Conservation (phyloP, 352 stramenopile genomes). For the Phytopythium montanum region DNA sequence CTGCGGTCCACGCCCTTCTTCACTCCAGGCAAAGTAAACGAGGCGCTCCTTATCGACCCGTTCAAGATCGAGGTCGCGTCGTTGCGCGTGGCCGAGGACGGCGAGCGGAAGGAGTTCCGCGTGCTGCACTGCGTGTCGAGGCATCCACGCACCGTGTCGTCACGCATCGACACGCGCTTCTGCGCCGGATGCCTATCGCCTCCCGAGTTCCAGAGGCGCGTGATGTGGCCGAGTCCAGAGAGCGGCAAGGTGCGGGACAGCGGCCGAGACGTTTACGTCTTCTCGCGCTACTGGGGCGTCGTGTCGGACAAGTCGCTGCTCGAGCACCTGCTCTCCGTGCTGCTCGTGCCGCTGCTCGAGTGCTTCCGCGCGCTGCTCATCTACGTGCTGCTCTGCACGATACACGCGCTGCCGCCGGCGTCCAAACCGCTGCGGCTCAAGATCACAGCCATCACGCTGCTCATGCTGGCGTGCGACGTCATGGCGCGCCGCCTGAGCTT, state of each 20-base stretch:
- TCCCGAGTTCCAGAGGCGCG: constrained; percentile 30
- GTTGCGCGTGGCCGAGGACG: constrained; percentile 53
- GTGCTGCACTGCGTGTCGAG: constrained; percentile 69
- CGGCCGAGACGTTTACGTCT: constrained; percentile 60
- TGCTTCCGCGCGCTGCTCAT: constrained; percentile 60
- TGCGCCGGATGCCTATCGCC: constrained; percentile 66
- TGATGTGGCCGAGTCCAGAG: constrained; percentile 17
- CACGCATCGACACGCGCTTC: constrained; percentile 36
- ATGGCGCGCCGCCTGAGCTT: constrained; percentile 50
- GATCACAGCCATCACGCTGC: constrained; percentile 32
- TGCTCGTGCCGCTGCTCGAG: constrained; percentile 64
- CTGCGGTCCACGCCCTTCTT: constrained; percentile 67
- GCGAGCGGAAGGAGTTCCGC: constrained; percentile 64
- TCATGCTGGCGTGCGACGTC: constrained; percentile 60
- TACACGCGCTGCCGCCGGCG: constrained; percentile 17
- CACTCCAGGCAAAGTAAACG: constrained; percentile 30
- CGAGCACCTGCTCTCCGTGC: constrained; percentile 57
- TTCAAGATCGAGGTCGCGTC: constrained; percentile 80
- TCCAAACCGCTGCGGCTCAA: constrained; percentile 27
- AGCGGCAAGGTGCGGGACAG: constrained; percentile 21
- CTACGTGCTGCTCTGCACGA: constrained; percentile 53
- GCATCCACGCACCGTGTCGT: constrained; percentile 26
- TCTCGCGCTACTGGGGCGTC: constrained; percentile 82
- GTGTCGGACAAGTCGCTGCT: constrained; percentile 72
- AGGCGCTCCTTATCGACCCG: constrained; percentile 71